Evolutionary conservation across 192 early-diverging fungal species (phyloP).

Genomic region (Podila minutissima): DNA sequence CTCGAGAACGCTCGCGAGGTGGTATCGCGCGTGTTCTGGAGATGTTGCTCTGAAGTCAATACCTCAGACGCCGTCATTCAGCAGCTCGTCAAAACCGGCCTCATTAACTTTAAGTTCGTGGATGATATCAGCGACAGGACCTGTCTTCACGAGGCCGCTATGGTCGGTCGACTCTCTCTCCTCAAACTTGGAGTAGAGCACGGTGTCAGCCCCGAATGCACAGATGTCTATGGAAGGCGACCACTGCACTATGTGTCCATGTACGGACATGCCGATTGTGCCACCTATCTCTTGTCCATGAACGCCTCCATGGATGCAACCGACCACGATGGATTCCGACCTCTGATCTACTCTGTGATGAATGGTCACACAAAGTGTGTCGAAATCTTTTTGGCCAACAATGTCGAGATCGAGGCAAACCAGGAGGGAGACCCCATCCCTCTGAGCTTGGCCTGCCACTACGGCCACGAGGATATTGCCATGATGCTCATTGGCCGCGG

Average conservation of each 20-base stretch:
- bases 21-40: conserved; percentile 79
- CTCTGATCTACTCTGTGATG: conserved; percentile 88
- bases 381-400: conserved; percentile 74
- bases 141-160: conserved; percentile 89
- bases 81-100: conserved; percentile 68
- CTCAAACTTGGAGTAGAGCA: conserved; percentile 66
- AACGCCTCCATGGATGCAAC: conserved; percentile 62
- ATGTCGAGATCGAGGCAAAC: conserved; percentile 70
- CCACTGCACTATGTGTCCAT: conserved; percentile 96
- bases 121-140: conserved; percentile 97
- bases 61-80: conserved; percentile 62
- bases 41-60: conserved; percentile 66
- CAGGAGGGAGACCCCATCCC: conserved; percentile 73
- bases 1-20: conserved; percentile 65
- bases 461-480: conserved; percentile 90
- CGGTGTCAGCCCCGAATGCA: conserved; percentile 62
- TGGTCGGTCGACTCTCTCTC: conserved; percentile 77
- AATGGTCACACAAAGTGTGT: conserved; percentile 84
- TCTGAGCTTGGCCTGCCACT: conserved; percentile 90
- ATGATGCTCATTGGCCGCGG: conserved; percentile 80
- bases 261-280: conserved; percentile 81
- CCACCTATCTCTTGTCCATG: conserved; percentile 65
- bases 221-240: conserved; percentile 92
- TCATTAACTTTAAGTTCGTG: conserved; percentile 81
- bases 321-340: conserved; percentile 92